Base-by-base conservation (phyloP, 495 filamentous ascomycete species). In the Staphylotrichum tortipilum region DNA sequence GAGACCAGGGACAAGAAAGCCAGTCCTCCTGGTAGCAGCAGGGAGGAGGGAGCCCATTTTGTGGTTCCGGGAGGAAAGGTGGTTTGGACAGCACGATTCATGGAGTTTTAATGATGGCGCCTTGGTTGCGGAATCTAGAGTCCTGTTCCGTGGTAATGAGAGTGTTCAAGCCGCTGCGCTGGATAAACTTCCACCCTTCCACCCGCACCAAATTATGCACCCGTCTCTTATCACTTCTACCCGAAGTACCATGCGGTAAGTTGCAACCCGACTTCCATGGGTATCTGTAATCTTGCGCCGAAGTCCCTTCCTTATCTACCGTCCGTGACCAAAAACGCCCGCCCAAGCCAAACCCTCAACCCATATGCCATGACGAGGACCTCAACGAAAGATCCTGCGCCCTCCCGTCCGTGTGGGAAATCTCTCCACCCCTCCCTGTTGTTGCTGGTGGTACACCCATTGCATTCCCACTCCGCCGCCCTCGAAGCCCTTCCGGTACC, bases 391-490 rank as follows among this genome's bases (percentile, higher is more conserved):
- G 10, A 88, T 65, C 44, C 81, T 69, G 38, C 78, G 75, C 2
- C 84, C 83, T 39, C 78, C 78, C 53, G 79, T 79, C 34, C 78
- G 78, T 23, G 77, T 71, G 0, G 80, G 76, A 52, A 77, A 79
- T 38, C 75, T 65, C 41, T 86, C 84, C 19, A 77, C 70, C 3
- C 83, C 81, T 35, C 75, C 82, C 29, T 82, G 67, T 26, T 70
- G 68, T 46, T 79, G 75, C 23, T 68, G 60, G 49, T 84, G 80
- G 62, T 85, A 84, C 51, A 86, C 63, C 67, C 81, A 80, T 56
- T 89, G 62, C 47, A 86, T 84, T 1, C 81, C 82, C 39, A 89
- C 78, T 4, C 85, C 83, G 7, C 84, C 85, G 12, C 80, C 81
- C 21, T 86, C 88, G 4, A 79, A 75, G 43, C 79, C 72, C 38